Percentiles rank a stretch among this genome's conserved stretches.
Evolutionary conservation across 768 basidiomycete genomes (phyloP).

Genomic region (Kwoniella sp.): DNA sequence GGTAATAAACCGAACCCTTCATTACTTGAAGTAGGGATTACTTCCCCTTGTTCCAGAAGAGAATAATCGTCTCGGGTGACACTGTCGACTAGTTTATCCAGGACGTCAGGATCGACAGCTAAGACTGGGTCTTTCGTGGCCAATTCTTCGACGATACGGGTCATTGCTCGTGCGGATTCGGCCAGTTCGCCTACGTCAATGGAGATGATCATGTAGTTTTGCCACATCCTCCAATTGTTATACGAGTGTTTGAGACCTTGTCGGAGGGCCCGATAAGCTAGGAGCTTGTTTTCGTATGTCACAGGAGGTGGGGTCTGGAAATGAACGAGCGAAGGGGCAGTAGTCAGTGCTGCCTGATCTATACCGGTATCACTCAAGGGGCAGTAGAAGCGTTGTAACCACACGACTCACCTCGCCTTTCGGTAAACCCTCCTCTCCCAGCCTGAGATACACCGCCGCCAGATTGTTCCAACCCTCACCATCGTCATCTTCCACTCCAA

Average conservation of each 20-base stretch:
- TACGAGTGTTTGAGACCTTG: conserved; percentile 82
- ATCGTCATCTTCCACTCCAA: conserved; percentile 90
- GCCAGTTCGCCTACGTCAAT: conserved; percentile 89
- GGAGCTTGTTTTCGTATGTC: conserved; percentile 66
- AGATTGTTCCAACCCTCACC: conserved; percentile 98
- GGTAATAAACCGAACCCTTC: conserved; percentile 69
- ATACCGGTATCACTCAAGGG: too few species aligned
- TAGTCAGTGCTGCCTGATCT: too few species aligned
- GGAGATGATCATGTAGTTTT: conserved; percentile 91
- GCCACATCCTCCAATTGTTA: conserved; percentile 98
- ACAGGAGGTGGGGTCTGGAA: conserved; percentile 30
- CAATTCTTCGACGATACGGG: conserved; percentile 71
- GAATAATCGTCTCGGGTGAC: conserved; percentile 64
- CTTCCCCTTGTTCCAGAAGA: conserved; percentile 12
- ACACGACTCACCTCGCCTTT: conserved; percentile 36
- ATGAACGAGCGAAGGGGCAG: too few species aligned
- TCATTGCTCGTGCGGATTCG: conserved; percentile 81
- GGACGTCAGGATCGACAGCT: conserved; percentile 76
- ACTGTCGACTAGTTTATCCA: conserved; percentile 84
- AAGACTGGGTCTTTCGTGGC: conserved; percentile 59
- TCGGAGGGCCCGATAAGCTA: conserved; percentile 89
- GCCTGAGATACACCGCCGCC: conserved; percentile 86
- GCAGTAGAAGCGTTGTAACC: too few species aligned
- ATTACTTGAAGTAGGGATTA: conserved; percentile 60
- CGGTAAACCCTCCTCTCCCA: conserved; percentile 61